phyloP scores from a whole-genome alignment of 1,139 yeast species.

The Groenewaldozyma sp. region DNA sequence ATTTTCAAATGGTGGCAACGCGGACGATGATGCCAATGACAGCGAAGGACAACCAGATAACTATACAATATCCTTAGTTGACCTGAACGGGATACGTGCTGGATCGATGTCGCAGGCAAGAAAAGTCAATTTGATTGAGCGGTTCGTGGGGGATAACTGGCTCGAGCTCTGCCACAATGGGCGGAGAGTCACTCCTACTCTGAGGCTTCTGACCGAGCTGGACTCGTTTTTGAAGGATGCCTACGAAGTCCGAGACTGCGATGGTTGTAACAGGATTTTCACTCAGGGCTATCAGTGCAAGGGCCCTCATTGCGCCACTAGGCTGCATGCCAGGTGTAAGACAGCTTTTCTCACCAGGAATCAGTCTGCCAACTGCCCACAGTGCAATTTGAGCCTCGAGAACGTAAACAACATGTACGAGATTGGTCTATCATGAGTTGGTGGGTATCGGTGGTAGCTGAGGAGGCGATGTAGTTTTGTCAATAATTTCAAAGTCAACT shows the following conservation, averaged over 20 bases:
- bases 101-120: background rate
- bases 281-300: conserved; percentile 44
- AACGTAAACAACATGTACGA: background rate
- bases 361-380: conserved; percentile 12
- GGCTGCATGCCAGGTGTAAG: conserved; percentile 45
- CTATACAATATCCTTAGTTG: background rate
- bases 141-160: conserved; percentile 20
- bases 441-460: background rate
- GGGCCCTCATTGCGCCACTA: conserved; percentile 28
- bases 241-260: conserved; percentile 40
- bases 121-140: conserved; percentile 35
- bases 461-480: conserved; percentile 2
- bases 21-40: background rate
- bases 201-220: conserved; percentile 20
- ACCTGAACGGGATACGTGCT: conserved; percentile 1
- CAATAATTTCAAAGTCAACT: conserved; percentile 52
- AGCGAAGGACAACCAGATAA: background rate
- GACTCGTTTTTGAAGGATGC: conserved; percentile 30
- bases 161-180: conserved; percentile 4
- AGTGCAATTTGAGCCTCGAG: conserved; percentile 8
- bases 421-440: background rate
- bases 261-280: conserved; percentile 47
- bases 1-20: conserved; percentile 9
- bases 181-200: conserved; percentile 13
- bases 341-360: conserved; percentile 26